Percentiles rank a stretch among this genome's conserved stretches.
These are phyloP conservation scores for Cladophialophora exuberans DNA, from an alignment of 2,329 filamentous ascomycete species.

Conservation along the genomic window DNA sequence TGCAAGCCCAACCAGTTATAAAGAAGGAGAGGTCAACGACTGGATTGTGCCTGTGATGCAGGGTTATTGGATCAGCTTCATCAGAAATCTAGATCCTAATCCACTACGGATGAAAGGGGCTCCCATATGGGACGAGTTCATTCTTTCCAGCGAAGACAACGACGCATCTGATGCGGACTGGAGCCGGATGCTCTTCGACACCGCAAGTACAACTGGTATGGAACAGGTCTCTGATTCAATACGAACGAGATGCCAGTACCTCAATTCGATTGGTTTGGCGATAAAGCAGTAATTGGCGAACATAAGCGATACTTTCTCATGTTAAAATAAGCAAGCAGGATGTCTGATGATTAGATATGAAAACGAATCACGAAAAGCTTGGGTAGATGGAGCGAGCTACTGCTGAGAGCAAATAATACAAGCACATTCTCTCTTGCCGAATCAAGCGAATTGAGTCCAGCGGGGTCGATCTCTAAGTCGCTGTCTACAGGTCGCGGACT, in stretches of 20 bases:
- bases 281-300: conserved; percentile 51
- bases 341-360: no score
- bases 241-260: conserved; percentile 52
- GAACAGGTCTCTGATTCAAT: conserved; percentile 47
- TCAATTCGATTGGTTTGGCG: conserved; percentile 52
- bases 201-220: conserved; percentile 49
- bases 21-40: conserved; percentile 53
- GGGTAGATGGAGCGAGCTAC: no score
- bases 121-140: conserved; percentile 26
- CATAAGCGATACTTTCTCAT: no score
- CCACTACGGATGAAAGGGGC: conserved; percentile 28
- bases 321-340: no score
- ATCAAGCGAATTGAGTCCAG: no score
- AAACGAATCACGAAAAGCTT: no score
- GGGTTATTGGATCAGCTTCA: conserved; percentile 75
- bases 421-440: conserved; percentile 6
- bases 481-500: no score
- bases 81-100: conserved; percentile 69
- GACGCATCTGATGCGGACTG: conserved; percentile 32
- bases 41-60: conserved; percentile 65
- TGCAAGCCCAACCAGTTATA: conserved; percentile 60
- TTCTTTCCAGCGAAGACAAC: background rate
- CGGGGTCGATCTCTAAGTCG: no score
- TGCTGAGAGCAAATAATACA: no score
- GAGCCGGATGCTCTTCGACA: conserved; percentile 49